Evolutionary conservation across 768 basidiomycete genomes (phyloP).

Genomic region (Boletus patriciae): DNA sequence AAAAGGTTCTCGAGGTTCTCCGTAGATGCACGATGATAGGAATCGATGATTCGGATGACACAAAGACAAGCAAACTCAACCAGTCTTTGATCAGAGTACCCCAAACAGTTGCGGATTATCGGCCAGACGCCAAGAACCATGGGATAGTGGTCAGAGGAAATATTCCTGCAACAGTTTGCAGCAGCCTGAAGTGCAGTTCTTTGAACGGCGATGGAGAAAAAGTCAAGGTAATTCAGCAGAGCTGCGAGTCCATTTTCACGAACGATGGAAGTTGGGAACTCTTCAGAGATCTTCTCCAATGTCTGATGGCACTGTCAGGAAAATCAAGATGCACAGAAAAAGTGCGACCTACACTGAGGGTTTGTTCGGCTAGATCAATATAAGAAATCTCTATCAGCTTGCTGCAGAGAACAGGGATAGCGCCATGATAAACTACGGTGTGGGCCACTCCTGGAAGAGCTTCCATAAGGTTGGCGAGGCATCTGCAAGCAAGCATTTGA

Average conservation of each 20-base stretch:
- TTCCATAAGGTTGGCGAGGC: slow-evolving; percentile 97
- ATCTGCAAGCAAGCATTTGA: slow-evolving; percentile 93
- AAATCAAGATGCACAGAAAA: slow-evolving; percentile 1
- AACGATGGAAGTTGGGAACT: slow-evolving; percentile 93
- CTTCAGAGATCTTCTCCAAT: slow-evolving; percentile 96
- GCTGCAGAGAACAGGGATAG: slow-evolving; percentile 95
- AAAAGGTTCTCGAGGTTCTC: slow-evolving; percentile 87
- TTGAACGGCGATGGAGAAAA: slow-evolving; percentile 97
- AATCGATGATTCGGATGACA: slow-evolving; percentile 91
- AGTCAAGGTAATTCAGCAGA: slow-evolving; percentile 93
- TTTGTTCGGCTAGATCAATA: slow-evolving; percentile 98
- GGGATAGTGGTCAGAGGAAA: slow-evolving; percentile 82
- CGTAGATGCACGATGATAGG: slow-evolving; percentile 80
- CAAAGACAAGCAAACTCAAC: slow-evolving; percentile 96
- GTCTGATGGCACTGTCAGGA: slow-evolving; percentile 55
- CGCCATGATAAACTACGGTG: slow-evolving; percentile 97
- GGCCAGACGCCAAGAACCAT: slow-evolving; percentile 91
- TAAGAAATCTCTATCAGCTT: slow-evolving; percentile 97
- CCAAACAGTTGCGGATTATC: slow-evolving; percentile 88
- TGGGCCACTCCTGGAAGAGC: slow-evolving; percentile 98
- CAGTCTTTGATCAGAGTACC: slow-evolving; percentile 92
- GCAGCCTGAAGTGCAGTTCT: slow-evolving; percentile 95
- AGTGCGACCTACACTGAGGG: slow-evolving; percentile 76
- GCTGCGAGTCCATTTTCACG: slow-evolving; percentile 94
- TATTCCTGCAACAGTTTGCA: slow-evolving; percentile 93